Evolutionary conservation across 495 filamentous ascomycete species (phyloP), one percentile per base, ranked within the genome.

Genomic region (Xylaria flabelliformis): DNA sequence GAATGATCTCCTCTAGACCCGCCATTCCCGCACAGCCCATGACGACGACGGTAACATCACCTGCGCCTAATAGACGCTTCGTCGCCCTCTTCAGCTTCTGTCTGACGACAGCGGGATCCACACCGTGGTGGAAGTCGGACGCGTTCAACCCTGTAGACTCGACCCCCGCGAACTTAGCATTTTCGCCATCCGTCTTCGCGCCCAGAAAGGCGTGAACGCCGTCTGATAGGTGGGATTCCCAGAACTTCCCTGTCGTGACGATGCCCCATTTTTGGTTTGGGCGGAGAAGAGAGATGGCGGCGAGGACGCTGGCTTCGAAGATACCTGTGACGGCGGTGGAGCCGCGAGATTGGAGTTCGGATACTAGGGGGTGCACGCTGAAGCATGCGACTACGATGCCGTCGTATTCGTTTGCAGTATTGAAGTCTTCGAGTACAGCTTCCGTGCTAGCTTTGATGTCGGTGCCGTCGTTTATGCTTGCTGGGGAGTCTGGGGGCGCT

Each of bases 11-110:
- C 68, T 95, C 92, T 84, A 98, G 88, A 15, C 95, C 96, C 29
- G 89, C 91, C 96, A 98, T 97, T 5, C 96, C 95, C 51, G 94
- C 95, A 83, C 95, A 97, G 2, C 91, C 91, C 81, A 93, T 85
- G 69, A 93, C 88, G 32, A 94, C 89, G 71, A 91, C 87, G 36
- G 87, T 87, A 0, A 95, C 90, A 4, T 80, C 72, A 0, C 87
- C 85, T 10, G 82, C 82, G 24, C 80, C 79, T 32, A 97, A 79
- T 46, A 97, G 79, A 61, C 86, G 82, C 76, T 84, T 85, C 10
- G 91, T 91, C 6, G 93, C 95, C 15, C 90, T 88, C 72, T 83
- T 89, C 74, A 98, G 89, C 72, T 88, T 88, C 77, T 78, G 72
- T 32, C 85, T 81, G 66, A 98, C 88, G 32, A 91, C 87, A n/a